A percentile compares a stretch with the other conserved stretches of the same genome.
Evolutionary conservation across 352 stramenopile genomes (phyloP).

Genomic region (Globisporangium okanoganense): DNA sequence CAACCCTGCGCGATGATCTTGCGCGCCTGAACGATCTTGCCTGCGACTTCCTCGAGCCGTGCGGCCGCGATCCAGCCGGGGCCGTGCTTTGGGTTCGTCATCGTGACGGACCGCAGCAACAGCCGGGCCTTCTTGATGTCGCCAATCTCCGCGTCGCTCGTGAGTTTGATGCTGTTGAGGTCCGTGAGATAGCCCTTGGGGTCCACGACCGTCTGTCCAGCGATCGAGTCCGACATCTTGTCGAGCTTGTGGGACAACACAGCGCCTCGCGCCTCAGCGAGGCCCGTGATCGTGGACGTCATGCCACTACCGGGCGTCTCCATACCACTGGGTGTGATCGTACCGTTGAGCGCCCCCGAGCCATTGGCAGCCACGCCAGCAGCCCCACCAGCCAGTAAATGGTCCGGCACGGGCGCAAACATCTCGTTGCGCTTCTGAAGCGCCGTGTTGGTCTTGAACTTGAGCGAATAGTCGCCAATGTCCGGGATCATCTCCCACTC

Average conservation of each 20-base stretch:
- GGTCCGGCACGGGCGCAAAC: slow-evolving; percentile 95
- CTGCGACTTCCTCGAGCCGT: slow-evolving; percentile 96
- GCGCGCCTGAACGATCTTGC: slow-evolving; percentile 94
- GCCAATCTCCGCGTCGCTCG: slow-evolving; percentile 92
- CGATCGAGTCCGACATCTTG: slow-evolving; percentile 96
- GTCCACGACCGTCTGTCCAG: slow-evolving; percentile 96
- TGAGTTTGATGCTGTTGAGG: slow-evolving; percentile 93
- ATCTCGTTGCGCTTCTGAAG: slow-evolving; percentile 92
- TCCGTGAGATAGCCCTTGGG: slow-evolving; percentile 98
- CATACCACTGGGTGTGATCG: slow-evolving; percentile 44
- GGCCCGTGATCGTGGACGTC: slow-evolving; percentile 76
- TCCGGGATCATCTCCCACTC: slow-evolving; percentile 97
- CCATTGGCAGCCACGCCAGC: slow-evolving; percentile 15
- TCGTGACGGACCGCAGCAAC: slow-evolving; percentile 94
- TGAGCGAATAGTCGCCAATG: slow-evolving; percentile 95
- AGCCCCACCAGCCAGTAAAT: slow-evolving; percentile 74
- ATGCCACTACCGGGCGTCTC: slow-evolving; percentile 61
- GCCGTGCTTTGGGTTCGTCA: slow-evolving; percentile 98
- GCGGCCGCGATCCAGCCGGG: slow-evolving; percentile 98
- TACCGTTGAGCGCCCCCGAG: slow-evolving; percentile 34
- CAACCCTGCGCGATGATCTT: slow-evolving; percentile 98
- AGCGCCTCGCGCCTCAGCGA: slow-evolving; percentile 90
- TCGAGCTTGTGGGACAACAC: slow-evolving; percentile 95
- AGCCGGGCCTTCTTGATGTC: slow-evolving; percentile 98
- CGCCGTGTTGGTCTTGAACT: slow-evolving; percentile 88